A percentile compares a stretch with the other conserved stretches of the same genome.
These are phyloP conservation scores for Pseudocercospora pini-densiflorae DNA, from an alignment of 2,329 filamentous ascomycete genomes.

Conservation along the genomic window DNA sequence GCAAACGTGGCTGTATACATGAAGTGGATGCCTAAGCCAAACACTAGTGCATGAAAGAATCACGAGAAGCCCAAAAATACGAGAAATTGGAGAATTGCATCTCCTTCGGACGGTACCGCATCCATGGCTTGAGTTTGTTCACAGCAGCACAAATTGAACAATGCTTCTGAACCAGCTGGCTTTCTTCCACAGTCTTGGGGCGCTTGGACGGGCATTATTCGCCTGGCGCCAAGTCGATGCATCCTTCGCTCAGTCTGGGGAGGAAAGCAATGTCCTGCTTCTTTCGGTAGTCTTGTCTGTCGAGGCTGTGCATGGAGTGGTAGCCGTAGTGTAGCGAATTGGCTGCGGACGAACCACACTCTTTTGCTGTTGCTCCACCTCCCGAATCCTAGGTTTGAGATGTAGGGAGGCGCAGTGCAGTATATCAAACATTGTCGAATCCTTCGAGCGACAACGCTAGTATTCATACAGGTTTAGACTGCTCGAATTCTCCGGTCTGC, in stretches of 20 bases:
- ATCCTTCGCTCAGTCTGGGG: background rate
- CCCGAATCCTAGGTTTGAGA: background rate
- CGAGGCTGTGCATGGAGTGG: background rate
- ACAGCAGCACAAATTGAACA: background rate
- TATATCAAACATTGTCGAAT: background rate
- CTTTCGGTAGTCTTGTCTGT: background rate
- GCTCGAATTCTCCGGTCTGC: background rate
- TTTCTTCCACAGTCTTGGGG: background rate
- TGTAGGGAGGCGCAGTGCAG: background rate
- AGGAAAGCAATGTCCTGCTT: background rate
- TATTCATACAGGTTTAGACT: background rate
- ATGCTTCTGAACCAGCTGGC: background rate
- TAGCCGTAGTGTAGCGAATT: background rate
- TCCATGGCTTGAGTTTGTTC: background rate
- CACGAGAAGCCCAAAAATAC: background rate
- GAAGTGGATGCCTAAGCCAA: background rate
- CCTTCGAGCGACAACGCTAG: background rate
- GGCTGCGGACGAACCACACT: background rate
- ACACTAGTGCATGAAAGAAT: background rate
- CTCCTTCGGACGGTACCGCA: background rate
- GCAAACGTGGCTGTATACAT: background rate
- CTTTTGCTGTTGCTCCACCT: background rate
- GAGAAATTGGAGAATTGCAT: background rate
- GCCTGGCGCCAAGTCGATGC: background rate
- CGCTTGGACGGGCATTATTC: background rate